A percentile compares a stretch with the other conserved stretches of the same genome.
These are phyloP conservation scores for Annulohypoxylon moriforme DNA, from an alignment of 495 filamentous ascomycete species.

Conservation along the genomic window DNA sequence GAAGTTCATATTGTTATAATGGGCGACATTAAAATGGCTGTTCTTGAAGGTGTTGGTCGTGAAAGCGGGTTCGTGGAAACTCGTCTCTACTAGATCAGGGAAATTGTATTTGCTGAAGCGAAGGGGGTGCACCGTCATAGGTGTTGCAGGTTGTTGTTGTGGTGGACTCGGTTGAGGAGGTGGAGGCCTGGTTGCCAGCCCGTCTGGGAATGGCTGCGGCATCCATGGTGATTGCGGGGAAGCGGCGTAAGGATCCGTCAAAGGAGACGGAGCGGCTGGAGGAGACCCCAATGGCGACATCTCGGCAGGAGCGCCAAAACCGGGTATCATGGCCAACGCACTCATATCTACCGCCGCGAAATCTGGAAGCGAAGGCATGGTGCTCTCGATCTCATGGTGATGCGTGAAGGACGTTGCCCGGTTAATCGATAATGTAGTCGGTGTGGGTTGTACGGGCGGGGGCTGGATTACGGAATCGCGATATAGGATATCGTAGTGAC, in stretches of 20 bases:
- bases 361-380: constrained; percentile 53
- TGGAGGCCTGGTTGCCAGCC: constrained; percentile 41
- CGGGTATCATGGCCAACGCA: constrained; percentile 60
- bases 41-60: constrained; percentile 67
- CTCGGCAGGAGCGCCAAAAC: constrained; percentile 49
- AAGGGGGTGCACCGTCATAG: constrained; percentile 51
- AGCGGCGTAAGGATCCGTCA: constrained; percentile 51
- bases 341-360: constrained; percentile 55
- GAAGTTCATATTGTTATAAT: constrained; percentile 87
- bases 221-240: constrained; percentile 58
- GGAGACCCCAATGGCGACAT: constrained; percentile 48
- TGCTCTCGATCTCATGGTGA: constrained; percentile 52
- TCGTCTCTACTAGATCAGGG: constrained; percentile 52
- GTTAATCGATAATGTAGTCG: constrained; percentile 66
- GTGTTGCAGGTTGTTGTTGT: constrained; percentile 39
- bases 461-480: constrained; percentile 57
- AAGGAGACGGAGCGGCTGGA: constrained; percentile 44
- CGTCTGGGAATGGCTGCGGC: constrained; percentile 49
- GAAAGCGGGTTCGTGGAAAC: constrained; percentile 59
- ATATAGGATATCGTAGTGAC: constrained; percentile 97
- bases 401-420: constrained; percentile 56
- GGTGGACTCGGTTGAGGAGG: constrained; percentile 51
- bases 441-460: constrained; percentile 59
- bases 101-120: constrained; percentile 62
- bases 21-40: constrained; percentile 82